Evolutionary conservation across 306 rosid genomes (phyloP).

Genomic region (Ammopiptanthus mongolicus): DNA sequence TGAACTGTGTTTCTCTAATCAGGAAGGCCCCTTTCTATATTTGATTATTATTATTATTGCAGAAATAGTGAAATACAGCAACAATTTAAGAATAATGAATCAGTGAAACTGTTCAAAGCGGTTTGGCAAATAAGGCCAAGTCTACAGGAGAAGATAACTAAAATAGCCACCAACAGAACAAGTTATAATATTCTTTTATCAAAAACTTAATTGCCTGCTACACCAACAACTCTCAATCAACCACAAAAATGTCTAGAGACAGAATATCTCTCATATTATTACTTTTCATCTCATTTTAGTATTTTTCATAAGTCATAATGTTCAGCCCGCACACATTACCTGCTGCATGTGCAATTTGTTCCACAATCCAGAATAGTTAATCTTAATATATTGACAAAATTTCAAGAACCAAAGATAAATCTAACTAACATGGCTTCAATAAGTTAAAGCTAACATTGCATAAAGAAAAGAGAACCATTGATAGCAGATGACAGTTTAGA

Average conservation of each 20-base stretch:
- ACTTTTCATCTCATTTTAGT: not conserved
- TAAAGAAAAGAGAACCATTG: not conserved
- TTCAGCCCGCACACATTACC: not conserved
- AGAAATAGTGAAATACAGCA: not conserved
- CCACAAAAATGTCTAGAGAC: not conserved
- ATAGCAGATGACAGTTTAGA: constrained; percentile 9
- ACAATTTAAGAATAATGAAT: no score
- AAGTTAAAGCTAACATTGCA: not conserved
- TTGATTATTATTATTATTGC: not conserved
- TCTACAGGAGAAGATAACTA: not conserved
- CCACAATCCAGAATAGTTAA: not conserved
- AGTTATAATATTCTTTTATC: not conserved
- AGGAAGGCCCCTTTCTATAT: not conserved
- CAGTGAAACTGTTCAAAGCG: not conserved
- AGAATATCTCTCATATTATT: not conserved
- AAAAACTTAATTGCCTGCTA: not conserved
- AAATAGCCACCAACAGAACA: not conserved
- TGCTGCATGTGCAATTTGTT: not conserved
- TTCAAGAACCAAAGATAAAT: not conserved
- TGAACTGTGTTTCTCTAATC: not conserved
- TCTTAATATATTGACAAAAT: not conserved
- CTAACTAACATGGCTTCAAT: not conserved
- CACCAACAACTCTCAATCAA: not conserved
- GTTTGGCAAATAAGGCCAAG: not conserved
- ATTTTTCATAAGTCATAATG: not conserved